These are phyloP conservation scores for Suhomyces kilbournensis DNA, from an alignment of 805 yeast genomes.

Conservation along the genomic window DNA sequence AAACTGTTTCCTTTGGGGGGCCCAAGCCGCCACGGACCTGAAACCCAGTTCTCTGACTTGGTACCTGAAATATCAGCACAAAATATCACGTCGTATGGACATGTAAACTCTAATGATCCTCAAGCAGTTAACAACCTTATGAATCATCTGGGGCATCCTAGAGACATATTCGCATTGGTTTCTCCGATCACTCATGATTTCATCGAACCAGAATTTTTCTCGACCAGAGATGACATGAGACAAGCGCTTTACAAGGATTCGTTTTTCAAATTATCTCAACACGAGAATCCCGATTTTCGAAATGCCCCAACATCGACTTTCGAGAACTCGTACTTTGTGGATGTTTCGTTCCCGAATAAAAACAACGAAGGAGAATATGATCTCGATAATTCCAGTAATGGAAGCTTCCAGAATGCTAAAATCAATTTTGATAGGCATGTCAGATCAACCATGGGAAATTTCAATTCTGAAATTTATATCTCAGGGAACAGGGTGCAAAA, in stretches of 20 bases:
- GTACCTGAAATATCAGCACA: not conserved
- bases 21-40: not conserved
- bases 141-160: not conserved
- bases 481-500: not conserved
- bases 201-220: constrained; percentile 10
- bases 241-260: constrained; percentile 11
- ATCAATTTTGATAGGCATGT: constrained; percentile 1
- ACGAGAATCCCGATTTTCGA: not conserved
- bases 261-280: constrained; percentile 5
- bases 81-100: not conserved
- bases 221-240: constrained; percentile 10
- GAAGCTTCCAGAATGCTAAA: constrained; percentile 7
- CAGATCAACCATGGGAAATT: not conserved
- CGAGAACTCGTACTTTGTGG: not conserved
- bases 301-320: not conserved
- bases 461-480: not conserved
- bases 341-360: not conserved
- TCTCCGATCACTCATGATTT: constrained; percentile 8
- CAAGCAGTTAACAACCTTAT: not conserved
- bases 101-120: not conserved
- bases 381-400: constrained; percentile 3
- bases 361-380: not conserved
- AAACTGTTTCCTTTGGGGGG: not conserved
- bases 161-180: constrained; percentile 12
- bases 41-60: not conserved